Percentiles rank a stretch among this genome's conserved stretches.
Conservation (phyloP, 441 rosid genomes). For the Bruguiera hainesii region DNA sequence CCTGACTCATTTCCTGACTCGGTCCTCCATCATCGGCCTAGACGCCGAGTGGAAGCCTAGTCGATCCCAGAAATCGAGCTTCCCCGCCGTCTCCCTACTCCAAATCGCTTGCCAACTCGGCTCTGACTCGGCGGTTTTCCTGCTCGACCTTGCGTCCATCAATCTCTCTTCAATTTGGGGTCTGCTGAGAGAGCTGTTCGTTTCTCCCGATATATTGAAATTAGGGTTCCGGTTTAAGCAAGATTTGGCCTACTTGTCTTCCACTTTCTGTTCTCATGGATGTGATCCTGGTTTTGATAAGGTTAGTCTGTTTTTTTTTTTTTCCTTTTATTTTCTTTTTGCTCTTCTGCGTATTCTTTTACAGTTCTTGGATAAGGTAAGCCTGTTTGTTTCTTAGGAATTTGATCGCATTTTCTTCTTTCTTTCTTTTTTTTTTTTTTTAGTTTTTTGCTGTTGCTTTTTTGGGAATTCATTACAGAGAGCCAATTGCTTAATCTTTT, state of each 20-base stretch:
- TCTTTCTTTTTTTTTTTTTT: no score
- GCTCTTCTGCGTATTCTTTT: no score
- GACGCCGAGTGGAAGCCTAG: conserved; percentile 90
- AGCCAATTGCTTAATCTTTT: no score
- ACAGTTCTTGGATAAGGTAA: conserved; percentile 37
- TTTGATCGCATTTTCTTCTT: no score
- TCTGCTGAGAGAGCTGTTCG: conserved; percentile 49
- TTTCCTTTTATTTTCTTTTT: neutral
- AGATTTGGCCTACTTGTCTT: conserved; percentile 74
- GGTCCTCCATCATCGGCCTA: conserved; percentile 55
- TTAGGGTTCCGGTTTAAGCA: conserved; percentile 84
- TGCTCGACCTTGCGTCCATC: conserved; percentile 56
- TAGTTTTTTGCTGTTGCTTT: no score
- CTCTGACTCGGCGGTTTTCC: conserved; percentile 47
- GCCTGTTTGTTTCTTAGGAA: neutral
- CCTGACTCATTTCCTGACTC: conserved; percentile 44
- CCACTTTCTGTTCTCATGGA: conserved; percentile 65
- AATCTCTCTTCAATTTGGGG: conserved; percentile 57
- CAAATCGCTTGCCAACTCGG: conserved; percentile 64
- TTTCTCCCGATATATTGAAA: conserved; percentile 76
- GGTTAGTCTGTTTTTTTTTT: conserved; percentile 31
- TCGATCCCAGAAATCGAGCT: conserved; percentile 32
- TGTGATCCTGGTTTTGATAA: conserved; percentile 60
- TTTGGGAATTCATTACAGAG: no score
- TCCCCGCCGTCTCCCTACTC: conserved; percentile 72